Percentiles rank a stretch among this genome's conserved stretches.
Evolutionary conservation across 129 eudicot genomes (phyloP).

Genomic region (Mikania micrantha): DNA sequence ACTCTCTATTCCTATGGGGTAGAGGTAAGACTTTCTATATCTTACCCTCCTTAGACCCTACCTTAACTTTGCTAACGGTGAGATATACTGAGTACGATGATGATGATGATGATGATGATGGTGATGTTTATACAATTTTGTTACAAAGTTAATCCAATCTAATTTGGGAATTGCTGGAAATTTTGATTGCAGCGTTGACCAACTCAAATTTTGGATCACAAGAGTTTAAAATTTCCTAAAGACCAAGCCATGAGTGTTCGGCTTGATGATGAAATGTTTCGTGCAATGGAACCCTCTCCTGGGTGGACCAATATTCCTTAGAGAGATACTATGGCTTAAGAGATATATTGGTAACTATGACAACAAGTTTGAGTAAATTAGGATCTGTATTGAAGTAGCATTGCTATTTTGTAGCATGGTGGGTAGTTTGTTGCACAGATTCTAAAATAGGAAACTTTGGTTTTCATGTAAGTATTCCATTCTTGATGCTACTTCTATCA

Average conservation of each 20-base stretch:
- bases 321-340: background rate
- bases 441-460: constrained; percentile 8
- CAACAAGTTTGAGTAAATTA: background rate
- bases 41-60: too few relatives aligned
- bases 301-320: background rate
- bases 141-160: background rate
- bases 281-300: constrained; percentile 7
- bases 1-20: too few relatives aligned
- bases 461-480: constrained; percentile 17
- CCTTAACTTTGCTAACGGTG: too few relatives aligned
- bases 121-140: too few relatives aligned
- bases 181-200: background rate
- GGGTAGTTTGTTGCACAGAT: background rate
- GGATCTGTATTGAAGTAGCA: background rate
- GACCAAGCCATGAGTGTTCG: background rate
- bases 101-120: too few relatives aligned
- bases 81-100: too few relatives aligned
- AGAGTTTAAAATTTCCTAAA: background rate
- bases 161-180: background rate
- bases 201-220: background rate
- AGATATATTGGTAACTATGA: background rate
- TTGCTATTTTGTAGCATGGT: background rate
- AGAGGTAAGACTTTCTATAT: too few relatives aligned
- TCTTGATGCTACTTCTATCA: constrained; percentile 10
- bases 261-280: background rate